Base-by-base conservation (phyloP, 1,139 yeast genomes). In the Yamadazyma taylorii region DNA sequence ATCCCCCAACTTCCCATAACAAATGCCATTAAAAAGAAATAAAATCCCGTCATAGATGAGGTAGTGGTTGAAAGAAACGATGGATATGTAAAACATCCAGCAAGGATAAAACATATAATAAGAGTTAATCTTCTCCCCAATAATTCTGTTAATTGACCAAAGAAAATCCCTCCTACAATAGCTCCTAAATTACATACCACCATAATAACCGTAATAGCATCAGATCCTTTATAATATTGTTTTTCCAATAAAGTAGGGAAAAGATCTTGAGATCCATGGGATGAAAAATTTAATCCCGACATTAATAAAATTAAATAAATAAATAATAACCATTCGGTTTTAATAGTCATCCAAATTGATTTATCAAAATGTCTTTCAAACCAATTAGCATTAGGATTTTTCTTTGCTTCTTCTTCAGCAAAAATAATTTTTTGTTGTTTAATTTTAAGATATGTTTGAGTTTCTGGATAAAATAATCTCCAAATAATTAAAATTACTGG, bases 261-360 rank as follows among this genome's bases (percentile, higher is more conserved):
- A 40, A 75, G 58, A 54, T 76, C 81, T 52, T 75, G 81, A 8
- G 79, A 68, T 1, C 79, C 79, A 42, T 76, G 81, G 10, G 79
- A 69, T 55, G 70, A 66, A 52, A 75, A 76, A 53, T 76, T 75
- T 55, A 69, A 63, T 10, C 74, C 75, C 4, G 78, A 58, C 72
- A 74, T 66, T 44, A 73, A 54, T 27, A 75, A 49, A 8, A 75
- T 61, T 43, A 75, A 53, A 47, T 73, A 75, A 33, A 64, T 46
- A 43, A 73, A 64, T 47, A 69, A 55, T 16, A 73, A 55, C 74
- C 72, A 74, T 51, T 63, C 74, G 32, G 61, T 70, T 55, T 52
- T 60, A 40, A 60, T 47, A 16, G 61, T 49, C 12, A 43, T 40
- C 9, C 52, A 27, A 12, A 53, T 45, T 6, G 52, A 39, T 17